Base-by-base conservation (phyloP, 2,329 filamentous ascomycete species). In the Penicillium sclerotigenum region DNA sequence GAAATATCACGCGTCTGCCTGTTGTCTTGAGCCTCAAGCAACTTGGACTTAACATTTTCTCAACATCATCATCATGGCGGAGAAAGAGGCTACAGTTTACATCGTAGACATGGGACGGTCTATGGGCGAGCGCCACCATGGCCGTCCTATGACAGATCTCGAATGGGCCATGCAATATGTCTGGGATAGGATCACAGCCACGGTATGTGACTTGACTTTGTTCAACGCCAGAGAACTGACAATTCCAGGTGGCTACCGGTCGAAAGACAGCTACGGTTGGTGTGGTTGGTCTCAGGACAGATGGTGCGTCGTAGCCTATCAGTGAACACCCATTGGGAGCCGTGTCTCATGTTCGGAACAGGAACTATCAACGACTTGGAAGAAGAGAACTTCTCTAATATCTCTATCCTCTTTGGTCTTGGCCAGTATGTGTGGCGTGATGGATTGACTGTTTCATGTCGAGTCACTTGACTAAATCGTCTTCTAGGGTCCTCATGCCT, bases 51-150 rank as follows among this genome's bases (percentile, higher is more conserved):
- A 40, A 20, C 28, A 49, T 46, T 47, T 47, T 47, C 29, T 20
- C 8, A 24, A 46, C 46, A 52, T 22, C 40, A 50, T 48, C 64
- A 80, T 57, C 53, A 97, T 97, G 93, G 88, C 91, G 11, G 87
- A 89, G 60, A 99, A 99, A 73, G 91, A 97, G 78, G 91, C 91
- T 9, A 94, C 88, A 0, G 84, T 97, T 41, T 99, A 94, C 73
- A 88, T 99, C 65, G 77, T 99, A 58, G 94, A 99, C 75, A 80
- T 97, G 24, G 92, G 91, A 56, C 80, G 78, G 68, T 89, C 92
- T n/a, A 97, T 96, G 89, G 87, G 81, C 56, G 80, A 88, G 69
- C 82, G 80, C 65, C 83, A 85, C 65, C 81, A 84, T 75, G 90
- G 88, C 26, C 86, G 94, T 63, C 71, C 79, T 20, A 84, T 93